Evolutionary conservation across 2,329 filamentous ascomycete species (phyloP).

Genomic region (Chrysosporium queenslandicum): DNA sequence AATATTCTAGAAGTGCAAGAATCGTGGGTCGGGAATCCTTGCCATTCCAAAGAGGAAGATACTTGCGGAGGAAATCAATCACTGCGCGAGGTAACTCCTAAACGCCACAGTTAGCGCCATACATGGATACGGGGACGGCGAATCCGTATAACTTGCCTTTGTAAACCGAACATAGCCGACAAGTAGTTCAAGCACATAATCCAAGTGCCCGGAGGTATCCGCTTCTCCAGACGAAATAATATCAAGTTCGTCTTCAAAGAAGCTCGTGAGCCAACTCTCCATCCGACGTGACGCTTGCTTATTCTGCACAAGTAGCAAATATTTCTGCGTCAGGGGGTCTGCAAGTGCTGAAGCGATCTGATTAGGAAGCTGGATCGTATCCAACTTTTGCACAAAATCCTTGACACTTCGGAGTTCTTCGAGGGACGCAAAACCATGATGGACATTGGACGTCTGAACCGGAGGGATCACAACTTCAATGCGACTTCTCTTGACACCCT

Average conservation of each 20-base stretch:
- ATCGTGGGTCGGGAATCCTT: slow-evolving; percentile 41
- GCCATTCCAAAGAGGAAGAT: slow-evolving; percentile 56
- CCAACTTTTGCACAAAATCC: slow-evolving; percentile 60
- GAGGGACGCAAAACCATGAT: slow-evolving; percentile 48
- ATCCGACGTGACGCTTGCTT: slow-evolving; percentile 37
- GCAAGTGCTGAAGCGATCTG: slow-evolving; percentile 68
- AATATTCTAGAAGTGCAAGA: slow-evolving; percentile 27
- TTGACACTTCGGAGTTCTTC: slow-evolving; percentile 68
- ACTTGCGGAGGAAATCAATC: slow-evolving; percentile 35
- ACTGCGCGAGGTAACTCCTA: slow-evolving; percentile 27
- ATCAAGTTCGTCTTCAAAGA: slow-evolving; percentile 32
- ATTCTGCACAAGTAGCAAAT: slow-evolving; percentile 55
- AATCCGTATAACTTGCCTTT: slow-evolving; percentile 25
- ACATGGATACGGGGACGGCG: background rate
- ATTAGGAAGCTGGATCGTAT: slow-evolving; percentile 70
- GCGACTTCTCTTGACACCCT: slow-evolving; percentile 42
- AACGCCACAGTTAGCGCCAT: background rate
- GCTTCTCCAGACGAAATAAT: slow-evolving; percentile 35
- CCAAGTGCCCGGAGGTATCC: slow-evolving; percentile 22
- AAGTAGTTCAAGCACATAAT: slow-evolving; percentile 28
- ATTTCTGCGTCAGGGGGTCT: slow-evolving; percentile 69
- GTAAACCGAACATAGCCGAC: slow-evolving; percentile 30
- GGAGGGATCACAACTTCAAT: slow-evolving; percentile 49
- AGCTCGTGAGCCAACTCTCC: slow-evolving; percentile 33
- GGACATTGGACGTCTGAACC: slow-evolving; percentile 64